phyloP scores from a whole-genome alignment of 2,329 filamentous ascomycete genomes.

The Chaetomium sp. region DNA sequence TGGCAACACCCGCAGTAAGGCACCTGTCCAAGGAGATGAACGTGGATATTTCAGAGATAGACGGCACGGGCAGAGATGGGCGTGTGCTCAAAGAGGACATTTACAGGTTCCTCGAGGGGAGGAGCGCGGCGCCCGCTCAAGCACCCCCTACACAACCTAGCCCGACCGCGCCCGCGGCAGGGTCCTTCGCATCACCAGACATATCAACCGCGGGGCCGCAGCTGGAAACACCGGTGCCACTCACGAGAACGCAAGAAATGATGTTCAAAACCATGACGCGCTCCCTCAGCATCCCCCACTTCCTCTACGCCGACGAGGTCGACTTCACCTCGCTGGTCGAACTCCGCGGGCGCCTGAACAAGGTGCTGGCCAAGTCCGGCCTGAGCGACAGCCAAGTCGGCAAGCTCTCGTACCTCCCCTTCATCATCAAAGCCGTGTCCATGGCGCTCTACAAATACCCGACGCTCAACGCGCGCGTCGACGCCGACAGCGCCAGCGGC shows the following conservation, averaged over 20 bases:
- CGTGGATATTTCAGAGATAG: conserved; percentile 75
- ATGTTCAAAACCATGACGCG: conserved; percentile 99
- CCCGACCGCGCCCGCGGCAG: conserved; percentile 5
- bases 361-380: conserved; percentile 52
- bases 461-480: conserved; percentile 83
- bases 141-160: conserved; percentile 27
- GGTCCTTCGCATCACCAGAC: conserved; percentile 23
- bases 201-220: conserved; percentile 51
- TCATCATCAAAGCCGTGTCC: conserved; percentile 94
- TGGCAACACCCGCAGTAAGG: conserved; percentile 91
- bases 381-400: conserved; percentile 51
- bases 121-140: conserved; percentile 42
- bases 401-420: conserved; percentile 87
- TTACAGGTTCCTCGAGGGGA: conserved; percentile 64
- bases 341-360: conserved; percentile 75
- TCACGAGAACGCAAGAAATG: conserved; percentile 79
- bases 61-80: conserved; percentile 87
- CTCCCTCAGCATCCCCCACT: conserved; percentile 89
- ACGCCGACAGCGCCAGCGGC: conserved; percentile 53
- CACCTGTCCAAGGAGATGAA: conserved; percentile 80
- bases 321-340: conserved; percentile 75
- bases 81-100: conserved; percentile 93
- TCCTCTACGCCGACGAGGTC: conserved; percentile 89
- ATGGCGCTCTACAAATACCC: conserved; percentile 80
- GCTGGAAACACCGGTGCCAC: conserved; percentile 66